Conservation (phyloP, 257 asterid species). For the Petrea volubilis region DNA sequence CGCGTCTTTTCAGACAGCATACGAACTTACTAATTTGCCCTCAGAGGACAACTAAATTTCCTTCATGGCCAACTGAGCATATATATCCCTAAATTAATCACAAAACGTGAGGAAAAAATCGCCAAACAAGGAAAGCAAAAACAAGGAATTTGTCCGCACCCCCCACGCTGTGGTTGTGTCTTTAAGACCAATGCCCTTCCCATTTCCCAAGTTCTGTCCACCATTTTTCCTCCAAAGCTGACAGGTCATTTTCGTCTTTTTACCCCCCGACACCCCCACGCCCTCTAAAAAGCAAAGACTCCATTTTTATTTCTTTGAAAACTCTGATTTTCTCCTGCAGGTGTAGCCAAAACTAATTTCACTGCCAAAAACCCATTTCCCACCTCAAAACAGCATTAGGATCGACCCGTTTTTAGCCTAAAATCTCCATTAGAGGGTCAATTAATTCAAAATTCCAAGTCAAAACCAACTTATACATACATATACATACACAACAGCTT, state of each 20-base stretch:
- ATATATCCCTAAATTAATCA: background rate
- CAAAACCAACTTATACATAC: background rate
- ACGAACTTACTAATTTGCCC: background rate
- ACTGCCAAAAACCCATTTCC: background rate
- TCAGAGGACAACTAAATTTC: background rate
- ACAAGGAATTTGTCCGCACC: conserved; percentile 30
- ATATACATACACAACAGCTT: too few relatives aligned
- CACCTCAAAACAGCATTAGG: background rate
- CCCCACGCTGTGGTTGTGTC: conserved; percentile 23
- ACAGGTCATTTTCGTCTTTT: conserved; percentile 25
- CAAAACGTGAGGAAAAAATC: conserved; percentile 8
- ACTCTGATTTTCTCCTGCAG: background rate
- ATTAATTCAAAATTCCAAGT: background rate
- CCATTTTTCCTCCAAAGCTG: conserved; percentile 5
- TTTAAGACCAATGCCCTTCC: conserved; percentile 19
- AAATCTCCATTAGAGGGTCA: background rate
- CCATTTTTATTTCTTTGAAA: background rate
- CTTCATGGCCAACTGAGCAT: background rate
- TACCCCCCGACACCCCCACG: background rate
- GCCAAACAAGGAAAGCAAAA: conserved; percentile 9
- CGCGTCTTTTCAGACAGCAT: conserved; percentile 27
- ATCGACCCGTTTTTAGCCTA: background rate
- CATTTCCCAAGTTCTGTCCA: background rate
- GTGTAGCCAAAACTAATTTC: conserved; percentile 1
- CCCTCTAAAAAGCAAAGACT: background rate